Percentiles rank a stretch among this genome's conserved stretches.
Conservation (phyloP, 805 yeast genomes). For the Teunomyces atbi region DNA sequence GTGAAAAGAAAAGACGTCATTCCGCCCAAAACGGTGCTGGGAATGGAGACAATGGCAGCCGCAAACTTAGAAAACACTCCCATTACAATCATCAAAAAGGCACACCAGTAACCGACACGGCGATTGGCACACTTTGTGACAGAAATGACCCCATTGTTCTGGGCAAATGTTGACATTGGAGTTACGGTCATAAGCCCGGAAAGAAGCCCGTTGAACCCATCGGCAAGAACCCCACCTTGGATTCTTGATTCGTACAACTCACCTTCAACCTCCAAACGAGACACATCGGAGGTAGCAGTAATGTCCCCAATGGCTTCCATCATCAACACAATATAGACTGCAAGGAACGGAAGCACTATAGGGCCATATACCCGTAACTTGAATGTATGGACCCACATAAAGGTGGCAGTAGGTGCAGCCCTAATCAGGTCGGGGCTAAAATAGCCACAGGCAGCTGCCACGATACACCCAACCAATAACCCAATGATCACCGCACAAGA, state of each 20-base stretch:
- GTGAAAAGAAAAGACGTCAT: conserved; percentile 79
- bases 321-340: conserved; percentile 76
- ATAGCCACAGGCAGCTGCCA: conserved; percentile 88
- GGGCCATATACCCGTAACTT: conserved; percentile 77
- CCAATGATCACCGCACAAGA: conserved; percentile 91
- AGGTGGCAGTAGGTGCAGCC: conserved; percentile 77
- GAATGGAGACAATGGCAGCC: conserved; percentile 71
- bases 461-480: conserved; percentile 82
- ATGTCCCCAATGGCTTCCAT: conserved; percentile 96
- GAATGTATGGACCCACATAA: conserved; percentile 87
- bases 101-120: conserved; percentile 76
- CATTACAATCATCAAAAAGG: conserved; percentile 78
- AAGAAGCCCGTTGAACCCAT: conserved; percentile 75
- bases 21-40: conserved; percentile 74
- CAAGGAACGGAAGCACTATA: conserved; percentile 78
- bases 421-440: conserved; percentile 58
- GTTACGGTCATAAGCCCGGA: conserved; percentile 80
- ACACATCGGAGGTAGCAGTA: conserved; percentile 91
- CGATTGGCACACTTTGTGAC: conserved; percentile 90
- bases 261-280: conserved; percentile 82
- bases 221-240: conserved; percentile 91
- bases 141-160: conserved; percentile 92
- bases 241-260: conserved; percentile 75
- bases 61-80: conserved; percentile 65
- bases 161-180: conserved; percentile 93